Evolutionary conservation across 2,329 filamentous ascomycete genomes (phyloP).

Genomic region (Epichloe sibirici): DNA sequence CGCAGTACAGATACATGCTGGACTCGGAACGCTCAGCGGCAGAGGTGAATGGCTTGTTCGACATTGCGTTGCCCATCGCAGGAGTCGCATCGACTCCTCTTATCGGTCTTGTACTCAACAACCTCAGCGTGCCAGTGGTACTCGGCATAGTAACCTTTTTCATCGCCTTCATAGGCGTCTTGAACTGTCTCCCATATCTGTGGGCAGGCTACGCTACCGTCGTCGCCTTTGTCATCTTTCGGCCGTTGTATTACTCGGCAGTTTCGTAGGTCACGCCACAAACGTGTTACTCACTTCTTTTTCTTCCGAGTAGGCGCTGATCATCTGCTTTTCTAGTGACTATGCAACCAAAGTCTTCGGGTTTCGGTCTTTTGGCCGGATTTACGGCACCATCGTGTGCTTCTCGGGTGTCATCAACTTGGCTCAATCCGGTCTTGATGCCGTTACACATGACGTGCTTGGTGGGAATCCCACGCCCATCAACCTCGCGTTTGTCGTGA

Average conservation of each 20-base stretch:
- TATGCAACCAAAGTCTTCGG: slow-evolving; percentile 73
- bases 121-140: slow-evolving; percentile 47
- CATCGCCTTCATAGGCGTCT: slow-evolving; percentile 44
- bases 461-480: slow-evolving; percentile 50
- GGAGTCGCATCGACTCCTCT: slow-evolving; percentile 60
- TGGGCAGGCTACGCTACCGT: slow-evolving; percentile 57
- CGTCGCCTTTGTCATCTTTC: slow-evolving; percentile 55
- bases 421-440: slow-evolving; percentile 56
- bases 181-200: slow-evolving; percentile 51
- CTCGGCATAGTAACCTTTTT: slow-evolving; percentile 45
- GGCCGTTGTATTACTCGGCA: slow-evolving; percentile 65
- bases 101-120: slow-evolving; percentile 58
- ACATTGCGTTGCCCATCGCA: slow-evolving; percentile 48
- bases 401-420: slow-evolving; percentile 62
- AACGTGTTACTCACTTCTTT: not conserved
- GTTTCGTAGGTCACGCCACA: slow-evolving; percentile 38
- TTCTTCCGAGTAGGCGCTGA: not conserved
- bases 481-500: slow-evolving; percentile 43
- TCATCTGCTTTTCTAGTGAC: slow-evolving; percentile 30
- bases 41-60: slow-evolving; percentile 30
- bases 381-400: slow-evolving; percentile 66
- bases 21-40: slow-evolving; percentile 29
- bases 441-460: slow-evolving; percentile 42
- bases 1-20: slow-evolving; percentile 59
- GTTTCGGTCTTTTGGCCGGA: slow-evolving; percentile 67